Evolutionary conservation across 2,329 filamentous ascomycete genomes (phyloP), one percentile per base, ranked within the genome.

Genomic region (Aspergillus jensenii): DNA sequence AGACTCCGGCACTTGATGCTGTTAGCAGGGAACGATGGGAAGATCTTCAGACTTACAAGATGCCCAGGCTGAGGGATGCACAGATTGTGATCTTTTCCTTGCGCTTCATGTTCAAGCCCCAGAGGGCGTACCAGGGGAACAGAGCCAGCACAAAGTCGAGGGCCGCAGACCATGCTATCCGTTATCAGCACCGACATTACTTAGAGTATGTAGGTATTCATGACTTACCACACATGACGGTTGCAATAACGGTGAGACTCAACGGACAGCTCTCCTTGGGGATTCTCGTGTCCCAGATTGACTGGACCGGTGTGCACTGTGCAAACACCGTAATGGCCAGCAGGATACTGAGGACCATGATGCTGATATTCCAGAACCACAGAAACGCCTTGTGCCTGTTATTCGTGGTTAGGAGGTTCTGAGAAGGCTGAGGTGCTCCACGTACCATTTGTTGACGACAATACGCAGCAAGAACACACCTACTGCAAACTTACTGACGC

Each of bases 1-100:
- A 45, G 43, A 45, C 25, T 23, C 43, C 43, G 43, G 43, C 43
- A n/a, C 43, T 45, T 25, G 3, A 7, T 25, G 21, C 15, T 14
- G 40, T 43, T 27, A 43, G 15, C 14, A 19, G n/a, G 4, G 40
- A 43, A 11, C 12, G 4, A n/a, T 27, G 19, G 23, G 12, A 44
- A 3, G 21, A 7, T 7, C 27, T 6, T 6, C 5, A 44, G 15
- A 45, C 43, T 12, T 25, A 45, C 43, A 45, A 45, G 19, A 45
- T 45, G 4, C 43, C 43, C 21, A 45, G 43, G 15, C 43, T 45
- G 15, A 45, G 43, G 1, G 43, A 45, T 23, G 25, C 11, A 14
- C 43, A 45, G 43, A 45, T 45, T 4, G 43, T 45, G 43, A 45
- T 45, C 43, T 45, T 45, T 23, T 45, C 43, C 43, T 45, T 45